Conservation (phyloP, 2,329 filamentous ascomycete species). For the Pochonia chlamydosporia region DNA sequence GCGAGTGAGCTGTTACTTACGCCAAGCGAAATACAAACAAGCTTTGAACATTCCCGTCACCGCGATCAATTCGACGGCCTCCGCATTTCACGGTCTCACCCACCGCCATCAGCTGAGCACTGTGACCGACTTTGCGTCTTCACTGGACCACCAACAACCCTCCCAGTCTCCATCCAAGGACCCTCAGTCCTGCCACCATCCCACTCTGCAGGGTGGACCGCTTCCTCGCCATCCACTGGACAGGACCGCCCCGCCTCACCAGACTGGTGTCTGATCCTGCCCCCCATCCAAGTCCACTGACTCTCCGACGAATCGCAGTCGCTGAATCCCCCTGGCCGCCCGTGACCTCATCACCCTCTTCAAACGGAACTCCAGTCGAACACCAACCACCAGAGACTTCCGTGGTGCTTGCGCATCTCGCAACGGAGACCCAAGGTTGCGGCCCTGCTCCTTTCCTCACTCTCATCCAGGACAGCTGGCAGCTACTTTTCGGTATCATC, state of each 20-base stretch:
- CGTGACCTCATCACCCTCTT: conserved; percentile 20
- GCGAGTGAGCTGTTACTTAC: too few relatives aligned
- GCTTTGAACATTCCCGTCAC: neutral
- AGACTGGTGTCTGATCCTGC: conserved; percentile 7
- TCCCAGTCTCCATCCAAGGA: neutral
- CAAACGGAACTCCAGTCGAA: conserved; percentile 8
- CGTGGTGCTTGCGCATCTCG: conserved; percentile 3
- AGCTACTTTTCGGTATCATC: neutral
- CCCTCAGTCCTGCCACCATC: neutral
- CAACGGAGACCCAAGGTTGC: conserved; percentile 2
- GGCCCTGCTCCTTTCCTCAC: neutral
- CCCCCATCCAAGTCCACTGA: conserved; percentile 2
- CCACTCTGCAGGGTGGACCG: conserved; percentile 2
- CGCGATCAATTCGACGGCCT: conserved; percentile 4
- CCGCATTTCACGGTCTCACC: neutral
- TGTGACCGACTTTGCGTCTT: neutral
- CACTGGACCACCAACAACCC: neutral
- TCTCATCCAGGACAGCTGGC: neutral
- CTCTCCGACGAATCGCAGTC: conserved; percentile 14
- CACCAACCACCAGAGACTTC: conserved; percentile 3
- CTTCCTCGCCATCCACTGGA: conserved; percentile 6
- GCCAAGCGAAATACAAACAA: too few relatives aligned
- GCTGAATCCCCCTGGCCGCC: conserved; percentile 10
- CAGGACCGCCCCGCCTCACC: conserved; percentile 5
- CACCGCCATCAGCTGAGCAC: conserved; percentile 6